phyloP scores from a whole-genome alignment of 176 grass and related monocot species.

The Cymbopogon citratus region DNA sequence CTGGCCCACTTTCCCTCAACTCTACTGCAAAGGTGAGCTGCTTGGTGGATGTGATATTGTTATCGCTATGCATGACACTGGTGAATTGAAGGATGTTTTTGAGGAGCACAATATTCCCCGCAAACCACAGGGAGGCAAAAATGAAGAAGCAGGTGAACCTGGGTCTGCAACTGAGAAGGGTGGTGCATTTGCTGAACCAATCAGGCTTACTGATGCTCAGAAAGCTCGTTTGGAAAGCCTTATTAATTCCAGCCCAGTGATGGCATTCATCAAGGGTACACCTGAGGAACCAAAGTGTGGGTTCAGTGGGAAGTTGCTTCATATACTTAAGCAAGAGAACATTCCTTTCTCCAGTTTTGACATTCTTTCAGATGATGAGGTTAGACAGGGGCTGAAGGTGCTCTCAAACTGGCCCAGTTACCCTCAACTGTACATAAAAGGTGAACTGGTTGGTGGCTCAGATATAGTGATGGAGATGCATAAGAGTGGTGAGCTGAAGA shows the following conservation, averaged over 20 bases:
- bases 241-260: slow-evolving; percentile 60
- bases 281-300: slow-evolving; percentile 92
- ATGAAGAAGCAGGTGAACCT: slow-evolving; percentile 22
- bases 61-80: slow-evolving; percentile 80
- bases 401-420: slow-evolving; percentile 92
- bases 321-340: slow-evolving; percentile 90
- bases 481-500: slow-evolving; percentile 88
- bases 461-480: slow-evolving; percentile 94
- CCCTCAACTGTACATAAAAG: slow-evolving; percentile 89
- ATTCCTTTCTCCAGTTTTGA: slow-evolving; percentile 86
- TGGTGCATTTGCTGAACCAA: slow-evolving; percentile 14
- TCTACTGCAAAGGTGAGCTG: slow-evolving; percentile 87
- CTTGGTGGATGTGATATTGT: slow-evolving; percentile 94
- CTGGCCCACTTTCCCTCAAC: slow-evolving; percentile 77
- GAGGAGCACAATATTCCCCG: slow-evolving; percentile 58
- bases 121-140: slow-evolving; percentile 35
- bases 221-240: slow-evolving; percentile 48
- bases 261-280: slow-evolving; percentile 89
- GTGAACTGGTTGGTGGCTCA: slow-evolving; percentile 91
- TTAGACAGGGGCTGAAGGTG: slow-evolving; percentile 78
- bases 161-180: slow-evolving; percentile 26
- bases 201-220: slow-evolving; percentile 37
- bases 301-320: slow-evolving; percentile 80
- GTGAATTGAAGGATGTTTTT: slow-evolving; percentile 77
- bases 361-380: slow-evolving; percentile 73